Conservation (phyloP, 2,329 filamentous ascomycete species). For the Coleophoma crateriformis region DNA sequence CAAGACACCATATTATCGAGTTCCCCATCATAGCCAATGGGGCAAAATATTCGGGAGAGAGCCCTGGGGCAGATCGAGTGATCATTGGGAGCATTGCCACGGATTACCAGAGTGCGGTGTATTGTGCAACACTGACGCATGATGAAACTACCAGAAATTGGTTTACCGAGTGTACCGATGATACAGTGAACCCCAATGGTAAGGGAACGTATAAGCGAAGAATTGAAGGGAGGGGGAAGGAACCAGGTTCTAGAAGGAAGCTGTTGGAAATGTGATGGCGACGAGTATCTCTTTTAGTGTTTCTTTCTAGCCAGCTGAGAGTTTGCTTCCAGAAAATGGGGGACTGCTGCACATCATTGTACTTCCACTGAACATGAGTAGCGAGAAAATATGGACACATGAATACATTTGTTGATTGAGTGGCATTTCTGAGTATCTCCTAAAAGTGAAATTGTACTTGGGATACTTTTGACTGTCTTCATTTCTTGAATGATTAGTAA, state of each 20-base stretch:
- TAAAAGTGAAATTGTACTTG: too few relatives aligned
- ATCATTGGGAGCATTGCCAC: slow-evolving; percentile 23
- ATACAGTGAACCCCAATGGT: slow-evolving; percentile 10
- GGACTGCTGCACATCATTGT: too few relatives aligned
- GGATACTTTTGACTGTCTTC: too few relatives aligned
- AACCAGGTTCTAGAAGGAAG: slow-evolving; percentile 8
- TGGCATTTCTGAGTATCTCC: too few relatives aligned
- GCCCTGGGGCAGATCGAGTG: slow-evolving; percentile 26
- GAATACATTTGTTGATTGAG: too few relatives aligned
- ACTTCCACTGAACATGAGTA: too few relatives aligned
- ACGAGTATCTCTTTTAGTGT: too few relatives aligned
- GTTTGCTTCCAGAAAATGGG: too few relatives aligned
- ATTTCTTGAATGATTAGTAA: too few relatives aligned
- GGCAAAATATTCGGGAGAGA: slow-evolving; percentile 10
- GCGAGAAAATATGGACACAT: too few relatives aligned
- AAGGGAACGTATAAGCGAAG: slow-evolving; percentile 10
- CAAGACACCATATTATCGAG: slow-evolving; percentile 24
- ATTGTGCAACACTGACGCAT: slow-evolving; percentile 26
- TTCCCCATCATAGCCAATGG: slow-evolving; percentile 23
- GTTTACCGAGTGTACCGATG: slow-evolving; percentile 24
- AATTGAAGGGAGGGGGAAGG: neutral
- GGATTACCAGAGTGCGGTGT: slow-evolving; percentile 22
- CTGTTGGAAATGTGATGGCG: slow-evolving; percentile 11
- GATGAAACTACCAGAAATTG: slow-evolving; percentile 22
- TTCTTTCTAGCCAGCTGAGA: too few relatives aligned